Evolutionary conservation across 2,329 filamentous ascomycete genomes (phyloP).

Genomic region (Diaporthe citrichinensis): DNA sequence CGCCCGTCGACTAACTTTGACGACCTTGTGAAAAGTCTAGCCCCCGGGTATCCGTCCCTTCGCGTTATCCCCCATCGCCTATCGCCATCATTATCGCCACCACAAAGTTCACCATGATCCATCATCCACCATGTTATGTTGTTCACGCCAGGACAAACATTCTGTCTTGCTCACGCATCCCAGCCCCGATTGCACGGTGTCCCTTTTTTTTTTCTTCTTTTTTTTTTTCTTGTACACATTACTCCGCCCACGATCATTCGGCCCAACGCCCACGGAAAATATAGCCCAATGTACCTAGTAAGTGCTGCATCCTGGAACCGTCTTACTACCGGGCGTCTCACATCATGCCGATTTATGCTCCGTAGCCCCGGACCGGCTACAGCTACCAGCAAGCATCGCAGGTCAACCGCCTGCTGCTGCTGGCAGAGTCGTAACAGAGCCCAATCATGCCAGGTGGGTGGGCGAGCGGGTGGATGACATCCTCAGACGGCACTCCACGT

Average conservation of each 20-base stretch:
- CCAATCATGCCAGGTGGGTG: not conserved
- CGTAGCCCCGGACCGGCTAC: slow-evolving; percentile 18
- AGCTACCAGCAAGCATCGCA: not conserved
- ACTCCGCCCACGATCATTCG: not conserved
- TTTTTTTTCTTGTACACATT: not conserved
- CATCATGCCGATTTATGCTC: slow-evolving; percentile 28
- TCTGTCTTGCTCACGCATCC: not conserved
- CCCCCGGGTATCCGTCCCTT: slow-evolving; percentile 4
- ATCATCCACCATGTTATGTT: not conserved
- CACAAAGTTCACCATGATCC: not conserved
- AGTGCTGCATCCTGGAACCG: slow-evolving; percentile 29
- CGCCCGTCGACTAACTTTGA: slow-evolving; percentile 17
- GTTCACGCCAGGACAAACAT: not conserved
- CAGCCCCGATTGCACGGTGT: no score
- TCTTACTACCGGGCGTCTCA: slow-evolving; percentile 29
- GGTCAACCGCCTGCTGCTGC: slow-evolving; percentile 6
- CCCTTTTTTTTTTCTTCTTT: not conserved
- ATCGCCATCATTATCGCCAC: slow-evolving; percentile 4
- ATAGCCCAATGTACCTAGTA: not conserved
- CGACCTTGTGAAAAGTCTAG: slow-evolving; percentile 17
- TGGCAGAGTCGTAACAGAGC: not conserved
- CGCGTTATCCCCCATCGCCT: not conserved
- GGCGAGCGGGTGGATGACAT: slow-evolving; percentile 1
- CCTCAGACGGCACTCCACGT: not conserved
- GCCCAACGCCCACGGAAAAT: not conserved